Evolutionary conservation across 1,284 basidiomycete genomes (phyloP), one percentile per base, ranked within the genome.

Genomic region (Filobasidium uniguttulatum): DNA sequence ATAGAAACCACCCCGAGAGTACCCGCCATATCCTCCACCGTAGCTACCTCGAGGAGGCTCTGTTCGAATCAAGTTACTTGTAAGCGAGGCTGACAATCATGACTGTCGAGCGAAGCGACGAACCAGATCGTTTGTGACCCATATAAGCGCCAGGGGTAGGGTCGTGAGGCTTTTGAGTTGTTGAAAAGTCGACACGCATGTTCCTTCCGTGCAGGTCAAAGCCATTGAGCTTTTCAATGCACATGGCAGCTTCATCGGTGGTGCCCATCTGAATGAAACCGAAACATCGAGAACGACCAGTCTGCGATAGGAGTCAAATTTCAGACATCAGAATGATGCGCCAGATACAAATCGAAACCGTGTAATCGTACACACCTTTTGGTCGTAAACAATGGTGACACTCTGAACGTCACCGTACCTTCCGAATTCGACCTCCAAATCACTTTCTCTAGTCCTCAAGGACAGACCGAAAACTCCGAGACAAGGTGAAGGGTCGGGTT

Each of bases 91-190:
- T 10, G 30, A 37, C 26, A 44, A 30, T 14, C 19, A 41, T 15
- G 25, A 57, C 53, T 52, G 46, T 59, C 58, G 15, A 28, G 60
- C 51, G 15, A 35, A 20, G 3, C 6, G 12, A 23, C 52, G 26
- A 31, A 55, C 54, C 71, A 54, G 77, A 74, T 38, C 85, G 81
- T 58, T 84, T 81, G 60, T 86, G 83, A 15, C 90, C 89, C 83
- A 91, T 91, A 72, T 98, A 98, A 71, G 96, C 86, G 56, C 93
- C 93, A 3, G 94, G 93, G 14, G 93, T 98, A 9, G 94, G 88
- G 14, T 85, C 82, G 70, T 98, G 93, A 23, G 93, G 84, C 49
- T 85, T 80, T 56, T 84, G 80, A 4, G 94, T 98, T 36, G 93
- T 85, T 1, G 89, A 96, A 66, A 84, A 98, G 68, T 98, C 93